Base-by-base conservation (phyloP, 164 flowering plant genomes). In the Kingdonia uniflora region DNA sequence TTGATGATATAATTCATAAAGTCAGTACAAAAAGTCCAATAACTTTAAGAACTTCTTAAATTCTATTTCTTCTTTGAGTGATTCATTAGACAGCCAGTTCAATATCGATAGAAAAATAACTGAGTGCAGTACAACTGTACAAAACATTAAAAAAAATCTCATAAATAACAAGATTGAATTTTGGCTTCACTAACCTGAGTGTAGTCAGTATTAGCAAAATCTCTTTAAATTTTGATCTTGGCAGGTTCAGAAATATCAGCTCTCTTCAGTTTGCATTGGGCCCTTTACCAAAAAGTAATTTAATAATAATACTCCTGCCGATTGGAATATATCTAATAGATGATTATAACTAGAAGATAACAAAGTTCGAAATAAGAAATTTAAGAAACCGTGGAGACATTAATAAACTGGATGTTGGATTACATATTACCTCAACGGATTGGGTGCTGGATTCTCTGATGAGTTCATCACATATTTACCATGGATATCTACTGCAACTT, bases 391-490 rank as follows among this genome's bases (percentile, higher is more conserved):
- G n/a, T 6, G 23, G 20, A 26, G 2, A 20, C 5, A 14, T 42
- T 0, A n/a, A n/a, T n/a, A n/a, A n/a, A n/a, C n/a, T n/a, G n/a
- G n/a, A n/a, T n/a, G n/a, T n/a, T n/a, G n/a, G n/a, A n/a, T n/a
- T n/a, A n/a, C n/a, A n/a, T n/a, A 52, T 39, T 57, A 81, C 96
- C 97, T 87, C 40, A 91, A 63, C 56, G 65, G 62, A 65, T 80
- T 76, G 46, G 61, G 56, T 59, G 72, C 67, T 22, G 95, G 70
- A 61, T 72, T 60, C 17, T 76, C 83, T 1, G 81, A 80, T 43
- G 87, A 68, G 63, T 74, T 87, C 52, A 65, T 67, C 48, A 85
- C 87, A 72, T 75, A 91, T 43, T 66, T 65, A 51, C 82, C 96
- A 68, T 85, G 87, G 26, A 91, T 66, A 22, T 77, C 68, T 2